phyloP scores from a whole-genome alignment of 1,284 basidiomycete genomes.

The Cronartium quercuum region DNA sequence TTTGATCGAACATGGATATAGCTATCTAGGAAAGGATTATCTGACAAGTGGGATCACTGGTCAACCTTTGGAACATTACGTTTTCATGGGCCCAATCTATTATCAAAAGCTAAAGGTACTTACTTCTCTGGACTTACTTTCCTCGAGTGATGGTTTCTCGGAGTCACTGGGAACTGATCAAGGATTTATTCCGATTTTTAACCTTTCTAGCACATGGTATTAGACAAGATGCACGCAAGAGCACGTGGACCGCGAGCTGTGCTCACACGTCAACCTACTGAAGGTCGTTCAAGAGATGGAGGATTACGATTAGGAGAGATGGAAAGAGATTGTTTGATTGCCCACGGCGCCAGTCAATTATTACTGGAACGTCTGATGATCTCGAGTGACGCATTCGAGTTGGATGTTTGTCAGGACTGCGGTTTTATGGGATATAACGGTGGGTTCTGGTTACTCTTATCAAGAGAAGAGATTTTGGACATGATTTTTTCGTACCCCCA shows the following conservation, averaged over 20 bases:
- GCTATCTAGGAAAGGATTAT: conserved; percentile 96
- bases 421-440: conserved; percentile 95
- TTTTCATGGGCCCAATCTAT: conserved; percentile 98
- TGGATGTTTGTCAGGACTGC: conserved; percentile 90
- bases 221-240: conserved; percentile 99
- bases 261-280: conserved; percentile 93
- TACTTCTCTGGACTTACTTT: conserved; percentile 45
- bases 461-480: neutral
- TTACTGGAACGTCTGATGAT: conserved; percentile 96
- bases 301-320: conserved; percentile 96
- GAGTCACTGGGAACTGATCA: neutral
- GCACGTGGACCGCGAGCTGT: conserved; percentile 93
- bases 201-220: conserved; percentile 80
- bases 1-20: conserved; percentile 90
- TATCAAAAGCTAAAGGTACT: conserved; percentile 64
- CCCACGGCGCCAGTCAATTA: conserved; percentile 92
- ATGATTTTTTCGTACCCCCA: neutral
- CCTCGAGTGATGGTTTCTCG: conserved; percentile 54
- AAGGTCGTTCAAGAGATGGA: conserved; percentile 94
- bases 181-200: conserved; percentile 35
- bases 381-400: conserved; percentile 75
- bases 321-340: conserved; percentile 79
- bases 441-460: neutral
- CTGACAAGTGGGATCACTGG: conserved; percentile 96
- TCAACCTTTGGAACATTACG: conserved; percentile 89